Percentiles rank a stretch among this genome's conserved stretches.
Evolutionary conservation across 805 yeast species (phyloP).

Genomic region (Candida broadrunensis): DNA sequence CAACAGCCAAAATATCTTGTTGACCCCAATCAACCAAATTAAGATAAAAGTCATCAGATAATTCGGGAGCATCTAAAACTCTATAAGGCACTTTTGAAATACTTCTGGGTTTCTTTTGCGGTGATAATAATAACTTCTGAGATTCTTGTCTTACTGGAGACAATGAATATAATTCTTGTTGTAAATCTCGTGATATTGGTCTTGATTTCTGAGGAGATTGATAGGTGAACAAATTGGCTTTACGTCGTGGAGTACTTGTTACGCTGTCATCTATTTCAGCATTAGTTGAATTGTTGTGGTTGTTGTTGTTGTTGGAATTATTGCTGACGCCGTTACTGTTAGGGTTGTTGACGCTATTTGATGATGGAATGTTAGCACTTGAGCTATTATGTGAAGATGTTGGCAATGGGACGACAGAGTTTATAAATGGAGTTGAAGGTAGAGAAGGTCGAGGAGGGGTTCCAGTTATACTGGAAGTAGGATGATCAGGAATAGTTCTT

Average conservation of each 20-base stretch:
- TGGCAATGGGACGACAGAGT: slow-evolving; percentile 1
- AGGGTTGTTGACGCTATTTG: neutral
- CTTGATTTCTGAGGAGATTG: slow-evolving; percentile 64
- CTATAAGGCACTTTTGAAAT: slow-evolving; percentile 87
- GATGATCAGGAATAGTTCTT: slow-evolving; percentile 1
- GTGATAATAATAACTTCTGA: slow-evolving; percentile 74
- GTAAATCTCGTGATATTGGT: slow-evolving; percentile 61
- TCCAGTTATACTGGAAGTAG: neutral
- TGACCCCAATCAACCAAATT: slow-evolving; percentile 96
- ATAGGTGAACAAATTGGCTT: slow-evolving; percentile 68
- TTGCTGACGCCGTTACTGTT: neutral
- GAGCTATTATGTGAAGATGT: slow-evolving; percentile 9
- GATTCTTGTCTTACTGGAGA: slow-evolving; percentile 90
- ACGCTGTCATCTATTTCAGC: slow-evolving; percentile 9
- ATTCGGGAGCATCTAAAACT: slow-evolving; percentile 93
- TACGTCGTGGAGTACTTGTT: slow-evolving; percentile 36
- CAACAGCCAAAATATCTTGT: slow-evolving; percentile 85
- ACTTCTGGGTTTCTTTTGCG: slow-evolving; percentile 72
- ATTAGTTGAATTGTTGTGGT: slow-evolving; percentile 2
- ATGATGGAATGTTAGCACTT: neutral
- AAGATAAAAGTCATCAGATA: slow-evolving; percentile 89
- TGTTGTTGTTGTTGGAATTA: slow-evolving; percentile 22
- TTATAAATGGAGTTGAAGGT: neutral
- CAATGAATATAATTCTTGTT: slow-evolving; percentile 72
- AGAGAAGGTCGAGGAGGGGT: slow-evolving; percentile 8